Percentiles rank a stretch among this genome's conserved stretches.
phyloP scores from a whole-genome alignment of 2,329 filamentous ascomycete species.

The Sporothrix mexicana region DNA sequence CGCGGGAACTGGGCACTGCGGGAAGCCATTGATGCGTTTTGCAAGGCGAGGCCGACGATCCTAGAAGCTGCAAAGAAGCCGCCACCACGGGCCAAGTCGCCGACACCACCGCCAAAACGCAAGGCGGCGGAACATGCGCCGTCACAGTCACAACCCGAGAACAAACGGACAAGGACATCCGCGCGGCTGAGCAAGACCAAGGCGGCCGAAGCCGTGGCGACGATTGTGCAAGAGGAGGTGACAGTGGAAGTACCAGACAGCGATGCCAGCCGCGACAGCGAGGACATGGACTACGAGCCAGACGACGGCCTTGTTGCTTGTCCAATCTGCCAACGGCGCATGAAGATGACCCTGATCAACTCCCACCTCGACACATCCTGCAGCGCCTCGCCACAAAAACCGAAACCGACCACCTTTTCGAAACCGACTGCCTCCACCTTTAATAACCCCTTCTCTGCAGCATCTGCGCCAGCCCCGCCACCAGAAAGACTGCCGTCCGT shows the following conservation, averaged over 20 bases:
- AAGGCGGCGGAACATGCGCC: slow-evolving; percentile 51
- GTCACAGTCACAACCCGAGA: slow-evolving; percentile 41
- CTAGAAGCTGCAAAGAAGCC: slow-evolving; percentile 67
- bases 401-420: slow-evolving; percentile 5
- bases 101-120: slow-evolving; percentile 53
- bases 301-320: slow-evolving; percentile 82
- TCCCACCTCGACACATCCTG: slow-evolving; percentile 76
- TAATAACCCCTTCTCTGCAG: slow-evolving; percentile 24
- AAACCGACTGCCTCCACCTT: not conserved
- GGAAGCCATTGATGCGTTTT: slow-evolving; percentile 82
- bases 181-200: slow-evolving; percentile 54
- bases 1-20: slow-evolving; percentile 84
- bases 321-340: slow-evolving; percentile 77
- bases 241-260: slow-evolving; percentile 35
- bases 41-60: slow-evolving; percentile 65
- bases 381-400: slow-evolving; percentile 45
- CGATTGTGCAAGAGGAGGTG: slow-evolving; percentile 44
- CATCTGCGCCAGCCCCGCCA: slow-evolving; percentile 34
- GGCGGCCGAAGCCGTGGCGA: slow-evolving; percentile 47
- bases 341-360: slow-evolving; percentile 81
- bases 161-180: slow-evolving; percentile 61
- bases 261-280: slow-evolving; percentile 42
- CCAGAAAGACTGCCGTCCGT: slow-evolving; percentile 76
- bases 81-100: slow-evolving; percentile 36
- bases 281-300: slow-evolving; percentile 43